These are phyloP conservation scores for Pseudopithomyces chartarum DNA, from an alignment of 2,329 filamentous ascomycete genomes.

Conservation along the genomic window DNA sequence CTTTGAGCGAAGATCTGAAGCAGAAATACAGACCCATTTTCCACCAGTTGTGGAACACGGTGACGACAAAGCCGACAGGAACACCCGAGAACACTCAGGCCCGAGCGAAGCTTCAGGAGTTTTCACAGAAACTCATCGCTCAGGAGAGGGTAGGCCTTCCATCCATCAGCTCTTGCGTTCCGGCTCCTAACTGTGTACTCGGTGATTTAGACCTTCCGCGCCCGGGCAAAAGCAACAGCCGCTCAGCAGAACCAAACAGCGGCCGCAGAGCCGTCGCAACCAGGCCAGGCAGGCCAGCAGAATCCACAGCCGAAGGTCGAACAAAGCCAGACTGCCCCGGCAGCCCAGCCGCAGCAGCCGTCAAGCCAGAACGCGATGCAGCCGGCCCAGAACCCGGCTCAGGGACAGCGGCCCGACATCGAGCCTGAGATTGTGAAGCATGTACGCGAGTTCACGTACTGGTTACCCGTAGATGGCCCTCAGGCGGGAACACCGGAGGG, in stretches of 20 bases:
- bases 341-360: conserved; percentile 34
- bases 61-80: conserved; percentile 55
- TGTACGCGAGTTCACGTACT: conserved; percentile 41
- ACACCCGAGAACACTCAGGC: conserved; percentile 57
- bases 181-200: not conserved
- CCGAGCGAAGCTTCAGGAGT: conserved; percentile 56
- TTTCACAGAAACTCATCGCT: conserved; percentile 58
- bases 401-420: conserved; percentile 20
- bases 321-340: conserved; percentile 28
- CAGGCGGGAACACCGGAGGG: conserved; percentile 41
- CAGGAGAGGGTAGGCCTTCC: conserved; percentile 34
- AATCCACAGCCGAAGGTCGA: conserved; percentile 15
- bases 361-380: conserved; percentile 11
- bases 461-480: conserved; percentile 33
- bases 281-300: conserved; percentile 28
- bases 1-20: conserved; percentile 60
- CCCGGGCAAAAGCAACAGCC: conserved; percentile 41
- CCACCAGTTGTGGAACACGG: conserved; percentile 58
- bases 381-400: conserved; percentile 14
- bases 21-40: conserved; percentile 60
- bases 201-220: conserved; percentile 38
- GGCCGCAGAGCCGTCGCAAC: conserved; percentile 19
- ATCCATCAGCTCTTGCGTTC: not conserved
- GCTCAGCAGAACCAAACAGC: conserved; percentile 21
- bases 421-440: conserved; percentile 44